Evolutionary conservation across 257 asterid species (phyloP).

Genomic region (Lavandula angustifolia): DNA sequence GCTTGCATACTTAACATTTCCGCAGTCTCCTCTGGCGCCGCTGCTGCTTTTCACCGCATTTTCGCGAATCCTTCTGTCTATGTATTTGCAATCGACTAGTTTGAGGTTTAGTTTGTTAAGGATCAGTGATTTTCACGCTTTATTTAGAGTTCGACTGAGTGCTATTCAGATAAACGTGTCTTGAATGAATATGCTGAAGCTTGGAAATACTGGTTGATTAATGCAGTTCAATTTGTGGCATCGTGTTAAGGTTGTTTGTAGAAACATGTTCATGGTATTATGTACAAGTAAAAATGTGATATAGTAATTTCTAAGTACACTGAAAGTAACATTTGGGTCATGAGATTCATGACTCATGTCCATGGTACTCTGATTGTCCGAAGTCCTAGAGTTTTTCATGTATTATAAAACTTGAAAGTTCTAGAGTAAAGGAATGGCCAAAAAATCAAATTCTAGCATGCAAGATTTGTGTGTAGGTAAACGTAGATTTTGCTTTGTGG

Average conservation of each 20-base stretch:
- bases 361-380: background rate
- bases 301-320: background rate
- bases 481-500: slow-evolving; percentile 2
- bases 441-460: background rate
- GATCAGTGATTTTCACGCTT: slow-evolving; percentile 1
- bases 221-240: slow-evolving; percentile 8
- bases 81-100: slow-evolving; percentile 14
- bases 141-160: background rate
- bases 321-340: background rate
- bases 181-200: slow-evolving; percentile 1
- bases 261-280: background rate
- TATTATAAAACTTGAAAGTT: background rate
- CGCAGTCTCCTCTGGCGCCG: slow-evolving; percentile 29
- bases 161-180: background rate
- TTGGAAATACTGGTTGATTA: slow-evolving; percentile 2
- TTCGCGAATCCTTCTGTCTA: slow-evolving; percentile 31
- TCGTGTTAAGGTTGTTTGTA: background rate
- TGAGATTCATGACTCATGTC: background rate
- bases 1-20: slow-evolving; percentile 43
- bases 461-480: background rate
- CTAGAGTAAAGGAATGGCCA: background rate
- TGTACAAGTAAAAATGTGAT: background rate
- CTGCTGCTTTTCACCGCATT: slow-evolving; percentile 27
- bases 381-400: background rate
- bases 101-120: background rate